Conservation (phyloP, 2,329 filamentous ascomycete species). For the Alternaria hordeiaustralica region DNA sequence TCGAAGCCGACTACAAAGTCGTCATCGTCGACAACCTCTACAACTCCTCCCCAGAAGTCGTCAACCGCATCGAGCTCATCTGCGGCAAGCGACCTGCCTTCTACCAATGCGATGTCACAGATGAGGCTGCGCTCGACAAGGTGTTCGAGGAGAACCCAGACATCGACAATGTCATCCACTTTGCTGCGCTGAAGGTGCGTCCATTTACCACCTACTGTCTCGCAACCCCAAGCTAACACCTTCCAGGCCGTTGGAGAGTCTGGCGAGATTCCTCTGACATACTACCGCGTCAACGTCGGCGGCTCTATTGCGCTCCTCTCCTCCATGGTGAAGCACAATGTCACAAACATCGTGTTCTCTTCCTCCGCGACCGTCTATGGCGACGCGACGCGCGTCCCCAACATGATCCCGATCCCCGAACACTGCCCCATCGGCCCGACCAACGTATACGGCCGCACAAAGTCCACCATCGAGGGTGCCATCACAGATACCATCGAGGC, state of each 20-base stretch:
- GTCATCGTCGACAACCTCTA: constrained; percentile 96
- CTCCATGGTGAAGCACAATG: constrained; percentile 87
- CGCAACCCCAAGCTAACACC: constrained; percentile 8
- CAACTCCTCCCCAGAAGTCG: constrained; percentile 90
- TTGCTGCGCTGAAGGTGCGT: constrained; percentile 89
- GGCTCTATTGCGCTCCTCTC: constrained; percentile 87
- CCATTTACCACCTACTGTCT: not conserved
- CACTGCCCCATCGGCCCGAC: constrained; percentile 94
- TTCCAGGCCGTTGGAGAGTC: constrained; percentile 94
- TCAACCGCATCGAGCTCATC: constrained; percentile 95
- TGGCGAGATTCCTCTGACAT: constrained; percentile 90
- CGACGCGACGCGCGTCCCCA: constrained; percentile 90
- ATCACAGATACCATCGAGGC: constrained; percentile 91
- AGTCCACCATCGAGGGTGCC: constrained; percentile 87
- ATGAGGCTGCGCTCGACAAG: constrained; percentile 81
- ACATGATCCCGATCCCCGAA: constrained; percentile 99
- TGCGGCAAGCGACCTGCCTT: constrained; percentile 86
- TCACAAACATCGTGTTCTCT: constrained; percentile 97
- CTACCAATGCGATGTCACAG: constrained; percentile 85
- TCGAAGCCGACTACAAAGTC: constrained; percentile 94
- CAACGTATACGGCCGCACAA: constrained; percentile 97
- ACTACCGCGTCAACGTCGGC: constrained; percentile 96
- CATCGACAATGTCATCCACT: constrained; percentile 98
- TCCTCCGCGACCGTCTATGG: constrained; percentile 98
- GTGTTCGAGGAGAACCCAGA: constrained; percentile 89